These are phyloP conservation scores for Podospora tetraspora DNA, from an alignment of 495 filamentous ascomycete genomes.

Conservation along the genomic window DNA sequence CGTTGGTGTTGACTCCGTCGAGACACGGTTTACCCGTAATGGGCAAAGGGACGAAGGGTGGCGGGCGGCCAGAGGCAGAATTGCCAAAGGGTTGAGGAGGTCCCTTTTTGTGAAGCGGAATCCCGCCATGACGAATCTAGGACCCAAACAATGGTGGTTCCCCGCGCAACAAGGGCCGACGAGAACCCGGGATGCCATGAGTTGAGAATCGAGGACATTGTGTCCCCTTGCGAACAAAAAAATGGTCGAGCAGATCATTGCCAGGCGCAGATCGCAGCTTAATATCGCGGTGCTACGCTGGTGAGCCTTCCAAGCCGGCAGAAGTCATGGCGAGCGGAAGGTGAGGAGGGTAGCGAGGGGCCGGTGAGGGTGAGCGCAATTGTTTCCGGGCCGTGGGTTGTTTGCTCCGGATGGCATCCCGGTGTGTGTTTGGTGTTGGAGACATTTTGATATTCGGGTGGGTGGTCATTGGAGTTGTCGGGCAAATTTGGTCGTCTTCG, in stretches of 20 bases:
- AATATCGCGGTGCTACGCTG: conserved; percentile 3
- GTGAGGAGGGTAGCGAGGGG: background rate
- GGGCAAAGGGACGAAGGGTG: background rate
- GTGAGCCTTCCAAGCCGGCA: conserved; percentile 2
- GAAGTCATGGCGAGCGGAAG: background rate
- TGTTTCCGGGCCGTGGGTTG: background rate
- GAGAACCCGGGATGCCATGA: background rate
- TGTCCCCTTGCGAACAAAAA: background rate
- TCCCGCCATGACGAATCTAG: background rate
- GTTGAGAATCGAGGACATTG: background rate
- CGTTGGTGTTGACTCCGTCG: background rate
- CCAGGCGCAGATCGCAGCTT: conserved; percentile 1
- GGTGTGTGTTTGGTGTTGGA: background rate
- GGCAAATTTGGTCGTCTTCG: background rate
- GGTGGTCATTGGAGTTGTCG: background rate
- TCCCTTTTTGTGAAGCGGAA: background rate
- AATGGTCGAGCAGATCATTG: background rate
- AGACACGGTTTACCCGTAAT: background rate
- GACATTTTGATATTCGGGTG: background rate
- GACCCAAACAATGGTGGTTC: background rate
- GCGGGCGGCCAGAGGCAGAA: background rate
- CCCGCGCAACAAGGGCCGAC: background rate
- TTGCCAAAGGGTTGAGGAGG: background rate
- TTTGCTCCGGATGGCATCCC: background rate
- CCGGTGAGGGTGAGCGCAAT: background rate